These are phyloP conservation scores for Darksidea phi DNA, from an alignment of 495 filamentous ascomycete genomes.

Conservation along the genomic window DNA sequence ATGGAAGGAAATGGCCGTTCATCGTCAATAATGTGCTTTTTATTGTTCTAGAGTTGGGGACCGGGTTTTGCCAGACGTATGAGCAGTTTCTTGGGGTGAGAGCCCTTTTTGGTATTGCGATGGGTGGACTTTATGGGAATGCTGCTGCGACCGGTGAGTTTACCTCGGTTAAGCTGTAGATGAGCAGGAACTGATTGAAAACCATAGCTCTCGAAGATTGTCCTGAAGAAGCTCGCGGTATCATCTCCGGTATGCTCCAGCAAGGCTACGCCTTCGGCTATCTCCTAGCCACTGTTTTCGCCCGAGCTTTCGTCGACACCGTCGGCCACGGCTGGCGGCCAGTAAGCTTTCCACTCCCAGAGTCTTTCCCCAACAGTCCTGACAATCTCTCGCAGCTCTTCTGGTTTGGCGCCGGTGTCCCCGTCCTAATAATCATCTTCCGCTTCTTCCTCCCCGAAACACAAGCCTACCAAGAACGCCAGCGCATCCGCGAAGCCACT, in stretches of 20 bases:
- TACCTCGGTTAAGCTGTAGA: background rate
- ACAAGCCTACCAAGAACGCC: slow-evolving; percentile 61
- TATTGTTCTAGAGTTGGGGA: slow-evolving; percentile 74
- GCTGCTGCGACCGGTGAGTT: slow-evolving; percentile 64
- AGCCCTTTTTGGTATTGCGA: slow-evolving; percentile 84
- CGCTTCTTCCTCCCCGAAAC: slow-evolving; percentile 78
- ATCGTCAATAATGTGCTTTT: slow-evolving; percentile 80
- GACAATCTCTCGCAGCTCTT: slow-evolving; percentile 64
- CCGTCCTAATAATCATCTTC: slow-evolving; percentile 77
- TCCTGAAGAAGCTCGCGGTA: slow-evolving; percentile 67
- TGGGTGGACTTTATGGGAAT: slow-evolving; percentile 88
- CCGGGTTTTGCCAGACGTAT: slow-evolving; percentile 77
- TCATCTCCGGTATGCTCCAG: slow-evolving; percentile 79
- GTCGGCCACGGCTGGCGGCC: slow-evolving; percentile 36
- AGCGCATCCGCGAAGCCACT: slow-evolving; percentile 55
- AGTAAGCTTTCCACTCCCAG: slow-evolving; percentile 5
- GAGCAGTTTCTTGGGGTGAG: slow-evolving; percentile 74
- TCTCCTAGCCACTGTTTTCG: slow-evolving; percentile 74
- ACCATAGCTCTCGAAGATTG: slow-evolving; percentile 73
- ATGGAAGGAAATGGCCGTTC: slow-evolving; percentile 86
- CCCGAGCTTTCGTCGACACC: slow-evolving; percentile 48
- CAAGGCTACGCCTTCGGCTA: slow-evolving; percentile 91
- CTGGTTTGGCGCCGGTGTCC: slow-evolving; percentile 81
- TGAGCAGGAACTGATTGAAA: background rate
- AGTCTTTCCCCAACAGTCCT: background rate